Evolutionary conservation across 192 early-diverging fungal species (phyloP), one percentile per base, ranked within the genome.

Genomic region (Coemansia umbellata): DNA sequence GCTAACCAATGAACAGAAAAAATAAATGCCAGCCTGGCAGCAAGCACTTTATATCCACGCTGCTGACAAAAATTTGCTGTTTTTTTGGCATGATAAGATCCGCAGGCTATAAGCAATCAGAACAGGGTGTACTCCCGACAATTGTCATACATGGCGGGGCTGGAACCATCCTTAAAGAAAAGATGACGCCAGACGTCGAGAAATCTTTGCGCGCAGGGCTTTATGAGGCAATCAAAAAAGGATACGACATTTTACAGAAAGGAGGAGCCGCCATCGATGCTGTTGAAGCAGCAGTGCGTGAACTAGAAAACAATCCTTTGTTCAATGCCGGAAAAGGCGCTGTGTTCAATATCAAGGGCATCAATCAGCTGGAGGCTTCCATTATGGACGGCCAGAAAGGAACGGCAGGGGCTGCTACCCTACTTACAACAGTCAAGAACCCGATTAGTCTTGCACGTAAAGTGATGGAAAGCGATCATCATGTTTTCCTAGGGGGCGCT

Each of bases 241-340:
- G 69, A 5, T 65, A 66, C 21, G 48, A 45, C 4, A 62, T 64
- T 15, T 19, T 65, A 41, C 6, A n/a, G 10, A 51, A 43, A 0
- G 61, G 61, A 15, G 62, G 56, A 5, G 42, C 52, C 31, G 45
- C 74, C 35, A 8, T 66, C n/a, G 47, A 74, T 66, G 52, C 75
- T 28, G 59, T 73, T 48, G 62, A 81, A 37, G 49, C 64, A 51
- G 50, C 68, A 26, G 76, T 78, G 53, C 36, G 72, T 30, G 17
- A 66, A 4, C 40, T 70, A 31, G 50, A 76, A 54, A 56, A 81
- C 41, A 53, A 63, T 30, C 63, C 69, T 11, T 15, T 65, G 22
- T 64, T 66, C 26, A 72, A 64, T n/a, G 69, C 69, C 1, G 58
- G 63, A 14, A 61, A 64, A 36, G 63, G 61, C 1, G 58, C 69